Conservation (phyloP, 2,329 filamentous ascomycete genomes). For the Juglanconis juglandina region DNA sequence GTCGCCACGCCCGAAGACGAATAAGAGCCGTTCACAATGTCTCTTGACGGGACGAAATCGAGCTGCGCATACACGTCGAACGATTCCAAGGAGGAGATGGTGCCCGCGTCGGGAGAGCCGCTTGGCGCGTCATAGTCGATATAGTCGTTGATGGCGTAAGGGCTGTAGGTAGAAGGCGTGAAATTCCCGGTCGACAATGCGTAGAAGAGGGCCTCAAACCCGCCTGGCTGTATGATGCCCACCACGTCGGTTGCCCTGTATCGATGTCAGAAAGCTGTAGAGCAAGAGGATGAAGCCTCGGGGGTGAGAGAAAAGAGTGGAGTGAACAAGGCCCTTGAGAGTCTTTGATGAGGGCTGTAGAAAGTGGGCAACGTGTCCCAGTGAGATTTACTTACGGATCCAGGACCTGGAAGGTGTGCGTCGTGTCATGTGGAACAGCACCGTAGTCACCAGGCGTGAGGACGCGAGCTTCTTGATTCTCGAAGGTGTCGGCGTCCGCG, state of each 20-base stretch:
- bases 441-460: conserved; percentile 44
- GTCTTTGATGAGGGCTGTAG: too few relatives aligned
- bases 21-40: conserved; percentile 36
- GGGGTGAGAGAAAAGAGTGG: too few relatives aligned
- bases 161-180: conserved; percentile 3
- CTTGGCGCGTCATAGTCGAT: conserved; percentile 24
- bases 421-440: conserved; percentile 41
- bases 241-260: conserved; percentile 40
- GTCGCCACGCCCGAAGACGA: conserved; percentile 28
- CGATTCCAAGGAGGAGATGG: conserved; percentile 33
- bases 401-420: conserved; percentile 45
- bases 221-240: conserved; percentile 43
- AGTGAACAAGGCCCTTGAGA: too few relatives aligned
- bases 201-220: conserved; percentile 45
- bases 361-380: neutral
- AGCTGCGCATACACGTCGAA: conserved; percentile 43
- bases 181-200: conserved; percentile 26
- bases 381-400: conserved; percentile 29
- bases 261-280: neutral
- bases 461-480: conserved; percentile 26
- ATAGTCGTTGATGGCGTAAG: conserved; percentile 7
- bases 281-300: too few relatives aligned
- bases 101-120: conserved; percentile 22
- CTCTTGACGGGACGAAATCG: conserved; percentile 36
- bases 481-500: conserved; percentile 27